These are phyloP conservation scores for Ambrosia hybrid DNA, from an alignment of 140 eudicot genomes.

Conservation along the genomic window DNA sequence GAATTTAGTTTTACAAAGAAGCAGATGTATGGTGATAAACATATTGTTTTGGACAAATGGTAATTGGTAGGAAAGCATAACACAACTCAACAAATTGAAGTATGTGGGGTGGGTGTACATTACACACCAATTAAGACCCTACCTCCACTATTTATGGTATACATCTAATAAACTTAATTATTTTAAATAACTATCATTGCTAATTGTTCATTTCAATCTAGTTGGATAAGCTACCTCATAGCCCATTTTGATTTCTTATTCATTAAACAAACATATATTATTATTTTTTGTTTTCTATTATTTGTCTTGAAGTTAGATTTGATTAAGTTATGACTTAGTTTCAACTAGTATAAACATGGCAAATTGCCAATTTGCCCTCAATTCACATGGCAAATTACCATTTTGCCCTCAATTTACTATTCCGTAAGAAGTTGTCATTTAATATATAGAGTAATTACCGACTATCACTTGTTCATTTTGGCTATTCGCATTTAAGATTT, in stretches of 20 bases:
- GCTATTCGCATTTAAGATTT: too few species aligned
- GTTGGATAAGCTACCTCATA: constrained; percentile 34
- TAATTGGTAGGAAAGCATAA: constrained; percentile 31
- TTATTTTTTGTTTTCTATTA: background rate
- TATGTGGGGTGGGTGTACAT: constrained; percentile 40
- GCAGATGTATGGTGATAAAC: background rate
- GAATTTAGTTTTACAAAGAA: too few species aligned
- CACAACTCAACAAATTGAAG: constrained; percentile 25
- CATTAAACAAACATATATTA: background rate
- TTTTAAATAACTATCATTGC: background rate
- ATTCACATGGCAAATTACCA: too few species aligned
- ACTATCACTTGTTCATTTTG: too few species aligned
- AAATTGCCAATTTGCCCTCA: too few species aligned
- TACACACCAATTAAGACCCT: constrained; percentile 36
- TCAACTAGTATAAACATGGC: too few species aligned
- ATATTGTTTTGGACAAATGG: constrained; percentile 23
- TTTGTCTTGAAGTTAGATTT: background rate
- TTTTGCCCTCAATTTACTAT: too few species aligned
- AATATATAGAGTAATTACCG: too few species aligned
- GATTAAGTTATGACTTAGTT: too few species aligned
- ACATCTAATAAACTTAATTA: constrained; percentile 20
- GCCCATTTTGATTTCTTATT: constrained; percentile 20
- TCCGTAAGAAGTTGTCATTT: too few species aligned
- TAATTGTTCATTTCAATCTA: constrained; percentile 16
- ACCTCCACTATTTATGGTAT: constrained; percentile 30